Evolutionary conservation across 2,329 filamentous ascomycete genomes (phyloP), one percentile per base, ranked within the genome.

Genomic region (Calonectria honghensis): DNA sequence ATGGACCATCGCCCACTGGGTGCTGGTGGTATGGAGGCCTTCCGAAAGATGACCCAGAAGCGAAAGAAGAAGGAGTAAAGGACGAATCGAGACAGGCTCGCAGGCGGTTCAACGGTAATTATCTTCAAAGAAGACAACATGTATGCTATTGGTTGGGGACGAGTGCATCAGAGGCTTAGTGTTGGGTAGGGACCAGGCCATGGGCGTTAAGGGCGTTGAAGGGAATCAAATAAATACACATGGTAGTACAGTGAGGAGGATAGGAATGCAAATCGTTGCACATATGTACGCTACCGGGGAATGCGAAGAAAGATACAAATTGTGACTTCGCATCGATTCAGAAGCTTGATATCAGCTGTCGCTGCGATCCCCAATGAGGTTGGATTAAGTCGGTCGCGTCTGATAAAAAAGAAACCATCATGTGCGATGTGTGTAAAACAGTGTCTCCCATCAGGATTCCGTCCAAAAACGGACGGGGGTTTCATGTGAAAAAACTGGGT

Each of bases 41-140:
- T 93, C 85, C 88, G 91, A 76, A 91, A 89, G 85, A 93, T 93
- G 89, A 92, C 91, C 13, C 89, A 91, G 80, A 93, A 91, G 84
- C 88, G 88, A 76, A 93, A 92, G 86, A 91, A 91, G 85, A 81
- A 81, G 76, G 77, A 78, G 57, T 80, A 73, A 76, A 37, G 52
- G 31, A 37, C 45, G 24, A 41, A n/a, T 54, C 31, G 63, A 20
- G n/a, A 29, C 45, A 35, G 29, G 39, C 29, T 68, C 24, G 13
- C 31, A 37, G 13, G 41, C 18, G 7, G 37, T 18, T 18, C 45
- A 64, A 70, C 41, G 65, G 32, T 45, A 72, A 35, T 64, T 27
- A 31, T 67, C 54, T 27, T 50, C 32, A 61, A 75, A 35, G 61
- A 57, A 63, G 41, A 37, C 51, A 45, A 45, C 71, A 59, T 79